These are phyloP conservation scores for Allantophomopsis lycopodina DNA, from an alignment of 2,329 filamentous ascomycete species.

Conservation along the genomic window DNA sequence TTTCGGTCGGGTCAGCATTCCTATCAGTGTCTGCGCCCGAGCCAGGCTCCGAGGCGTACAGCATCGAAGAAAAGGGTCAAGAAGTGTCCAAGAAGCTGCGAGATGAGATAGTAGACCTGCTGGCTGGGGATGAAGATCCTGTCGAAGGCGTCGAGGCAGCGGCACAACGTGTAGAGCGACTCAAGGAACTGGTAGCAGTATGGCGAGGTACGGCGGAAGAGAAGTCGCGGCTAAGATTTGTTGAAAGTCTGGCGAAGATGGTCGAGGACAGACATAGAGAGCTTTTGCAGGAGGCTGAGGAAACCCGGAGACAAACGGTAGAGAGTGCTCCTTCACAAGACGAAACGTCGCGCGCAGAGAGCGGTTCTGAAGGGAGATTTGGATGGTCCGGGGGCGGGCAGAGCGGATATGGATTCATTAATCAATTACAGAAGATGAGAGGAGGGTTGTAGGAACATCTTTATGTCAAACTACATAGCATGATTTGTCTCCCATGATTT, in stretches of 20 bases:
- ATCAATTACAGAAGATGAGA: conserved; percentile 19
- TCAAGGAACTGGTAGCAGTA: conserved; percentile 63
- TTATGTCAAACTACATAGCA: too few species aligned
- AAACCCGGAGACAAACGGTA: conserved; percentile 11
- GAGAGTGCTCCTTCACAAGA: conserved; percentile 4
- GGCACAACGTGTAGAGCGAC: conserved; percentile 56
- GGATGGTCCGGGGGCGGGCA: conserved; percentile 2
- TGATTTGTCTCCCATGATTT: too few species aligned
- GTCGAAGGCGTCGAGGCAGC: conserved; percentile 62
- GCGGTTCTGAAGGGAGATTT: neutral
- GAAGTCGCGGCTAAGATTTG: conserved; percentile 66
- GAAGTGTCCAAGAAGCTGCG: conserved; percentile 59
- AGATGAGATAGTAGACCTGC: conserved; percentile 55
- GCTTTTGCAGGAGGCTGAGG: conserved; percentile 16
- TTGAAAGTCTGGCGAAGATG: conserved; percentile 67
- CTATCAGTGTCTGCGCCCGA: conserved; percentile 84
- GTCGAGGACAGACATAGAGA: conserved; percentile 55
- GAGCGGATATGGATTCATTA: conserved; percentile 20
- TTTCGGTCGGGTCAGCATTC: conserved; percentile 73
- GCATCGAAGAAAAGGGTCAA: conserved; percentile 76
- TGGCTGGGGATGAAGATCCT: conserved; percentile 44
- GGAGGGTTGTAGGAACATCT: conserved; percentile 6
- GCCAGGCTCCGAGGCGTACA: conserved; percentile 47
- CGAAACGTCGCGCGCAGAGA: neutral
- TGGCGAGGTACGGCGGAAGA: conserved; percentile 97